phyloP scores from a whole-genome alignment of 805 yeast genomes.

The Candida coquimbonensis region DNA sequence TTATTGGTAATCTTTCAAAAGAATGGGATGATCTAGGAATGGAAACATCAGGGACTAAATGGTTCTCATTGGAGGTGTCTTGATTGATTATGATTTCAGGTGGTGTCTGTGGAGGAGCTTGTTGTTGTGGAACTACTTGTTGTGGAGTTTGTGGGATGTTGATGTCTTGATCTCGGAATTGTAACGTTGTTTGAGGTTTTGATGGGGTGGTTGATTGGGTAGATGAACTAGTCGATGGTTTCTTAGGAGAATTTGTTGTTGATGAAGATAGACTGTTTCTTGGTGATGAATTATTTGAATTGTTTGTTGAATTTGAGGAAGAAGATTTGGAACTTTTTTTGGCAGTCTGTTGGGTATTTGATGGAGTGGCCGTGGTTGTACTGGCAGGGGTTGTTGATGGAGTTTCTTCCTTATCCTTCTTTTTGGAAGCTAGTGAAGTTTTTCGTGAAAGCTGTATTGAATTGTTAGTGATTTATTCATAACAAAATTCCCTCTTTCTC shows the following conservation, averaged over 20 bases:
- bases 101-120: slow-evolving; percentile 1
- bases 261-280: slow-evolving; percentile 16
- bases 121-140: slow-evolving; percentile 3
- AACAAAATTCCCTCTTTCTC: not conserved
- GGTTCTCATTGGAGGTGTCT: slow-evolving; percentile 5
- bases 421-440: slow-evolving; percentile 32
- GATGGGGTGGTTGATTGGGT: not conserved
- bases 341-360: not conserved
- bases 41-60: slow-evolving; percentile 9
- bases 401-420: slow-evolving; percentile 30
- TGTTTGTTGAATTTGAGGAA: slow-evolving; percentile 4
- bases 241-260: slow-evolving; percentile 3
- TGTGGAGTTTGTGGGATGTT: slow-evolving; percentile 2
- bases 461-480: slow-evolving; percentile 6
- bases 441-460: slow-evolving; percentile 18
- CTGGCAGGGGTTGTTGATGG: not conserved
- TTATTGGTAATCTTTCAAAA: slow-evolving; percentile 51
- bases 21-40: slow-evolving; percentile 43
- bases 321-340: slow-evolving; percentile 1
- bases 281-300: slow-evolving; percentile 15
- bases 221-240: slow-evolving; percentile 3
- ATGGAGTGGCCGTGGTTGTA: slow-evolving; percentile 1
- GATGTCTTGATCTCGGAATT: slow-evolving; percentile 1
- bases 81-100: slow-evolving; percentile 1
- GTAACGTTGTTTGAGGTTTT: not conserved